Conservation (phyloP, 176 grass and related monocot genomes). For the Elaeis guineensis region DNA sequence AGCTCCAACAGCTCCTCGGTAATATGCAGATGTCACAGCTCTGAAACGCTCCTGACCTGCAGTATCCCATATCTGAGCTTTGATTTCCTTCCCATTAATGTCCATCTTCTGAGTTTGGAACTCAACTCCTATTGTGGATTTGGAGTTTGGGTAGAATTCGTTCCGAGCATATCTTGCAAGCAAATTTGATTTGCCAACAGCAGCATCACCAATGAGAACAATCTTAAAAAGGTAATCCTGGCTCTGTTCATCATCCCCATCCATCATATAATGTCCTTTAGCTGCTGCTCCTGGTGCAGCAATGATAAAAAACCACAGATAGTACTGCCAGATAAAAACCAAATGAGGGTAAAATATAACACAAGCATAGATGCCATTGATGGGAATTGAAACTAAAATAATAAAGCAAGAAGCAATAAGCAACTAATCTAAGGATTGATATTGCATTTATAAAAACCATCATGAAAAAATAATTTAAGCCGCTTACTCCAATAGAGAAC, state of each 20-base stretch:
- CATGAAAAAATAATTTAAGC: too few species aligned
- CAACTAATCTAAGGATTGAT: too few species aligned
- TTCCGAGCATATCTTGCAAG: not conserved
- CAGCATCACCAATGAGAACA: slow-evolving; percentile 7
- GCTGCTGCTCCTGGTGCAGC: too few species aligned
- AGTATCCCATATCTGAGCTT: slow-evolving; percentile 4
- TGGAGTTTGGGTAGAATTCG: not conserved
- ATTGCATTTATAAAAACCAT: too few species aligned
- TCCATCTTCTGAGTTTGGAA: slow-evolving; percentile 5
- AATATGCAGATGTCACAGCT: slow-evolving; percentile 3
- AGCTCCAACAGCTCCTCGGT: not conserved
- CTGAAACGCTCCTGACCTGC: slow-evolving; percentile 1
- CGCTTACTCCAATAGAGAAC: too few species aligned
- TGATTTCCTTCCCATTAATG: slow-evolving; percentile 2
- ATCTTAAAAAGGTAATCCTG: slow-evolving; percentile 1
- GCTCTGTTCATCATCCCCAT: not conserved
- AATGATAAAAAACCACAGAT: too few species aligned
- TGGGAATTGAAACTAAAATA: too few species aligned
- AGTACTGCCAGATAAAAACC: too few species aligned
- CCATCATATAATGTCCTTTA: not conserved
- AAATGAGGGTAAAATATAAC: too few species aligned
- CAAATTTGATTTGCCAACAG: slow-evolving; percentile 6
- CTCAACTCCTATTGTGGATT: slow-evolving; percentile 1
- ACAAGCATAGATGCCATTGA: too few species aligned
- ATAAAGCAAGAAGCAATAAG: too few species aligned